Evolutionary conservation across 2,329 filamentous ascomycete species (phyloP).

Genomic region (Aspergillus carbonarius): DNA sequence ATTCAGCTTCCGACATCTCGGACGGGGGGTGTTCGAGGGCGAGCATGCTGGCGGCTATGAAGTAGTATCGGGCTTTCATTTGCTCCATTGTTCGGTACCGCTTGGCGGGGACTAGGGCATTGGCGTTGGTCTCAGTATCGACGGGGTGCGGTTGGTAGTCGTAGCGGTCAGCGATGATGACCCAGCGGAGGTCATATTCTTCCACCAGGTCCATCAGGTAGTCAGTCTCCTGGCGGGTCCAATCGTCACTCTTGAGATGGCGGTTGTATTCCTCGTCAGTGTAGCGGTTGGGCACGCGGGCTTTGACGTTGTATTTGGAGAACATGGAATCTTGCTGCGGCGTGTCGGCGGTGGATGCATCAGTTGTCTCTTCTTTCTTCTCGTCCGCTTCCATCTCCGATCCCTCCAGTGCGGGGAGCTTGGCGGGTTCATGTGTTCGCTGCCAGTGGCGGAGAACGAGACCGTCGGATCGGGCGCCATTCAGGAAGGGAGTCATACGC

Average conservation of each 20-base stretch:
- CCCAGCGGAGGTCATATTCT: slow-evolving; percentile 86
- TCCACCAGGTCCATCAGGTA: slow-evolving; percentile 75
- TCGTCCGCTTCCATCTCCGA: slow-evolving; percentile 39
- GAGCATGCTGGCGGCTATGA: slow-evolving; percentile 79
- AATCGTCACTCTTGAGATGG: slow-evolving; percentile 71
- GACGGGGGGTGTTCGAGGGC: slow-evolving; percentile 74
- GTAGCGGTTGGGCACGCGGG: slow-evolving; percentile 72
- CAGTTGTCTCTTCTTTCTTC: slow-evolving; percentile 37
- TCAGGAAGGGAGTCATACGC: slow-evolving; percentile 70
- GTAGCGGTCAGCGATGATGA: slow-evolving; percentile 89
- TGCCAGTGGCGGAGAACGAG: slow-evolving; percentile 80
- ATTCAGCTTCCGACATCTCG: slow-evolving; percentile 85
- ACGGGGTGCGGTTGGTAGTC: slow-evolving; percentile 55
- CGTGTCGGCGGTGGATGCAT: slow-evolving; percentile 24
- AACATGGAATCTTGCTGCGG: slow-evolving; percentile 59
- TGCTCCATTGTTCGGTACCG: slow-evolving; percentile 76
- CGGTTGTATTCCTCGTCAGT: slow-evolving; percentile 82
- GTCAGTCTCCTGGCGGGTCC: slow-evolving; percentile 91
- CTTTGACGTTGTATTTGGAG: slow-evolving; percentile 82
- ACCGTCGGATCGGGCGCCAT: slow-evolving; percentile 71
- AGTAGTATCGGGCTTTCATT: slow-evolving; percentile 87
- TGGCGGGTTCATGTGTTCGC: slow-evolving; percentile 56
- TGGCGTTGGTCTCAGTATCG: slow-evolving; percentile 29
- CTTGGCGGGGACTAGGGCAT: slow-evolving; percentile 37
- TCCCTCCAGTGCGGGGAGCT: slow-evolving; percentile 37